These are phyloP conservation scores for Penicillium nordicum DNA, from an alignment of 2,329 filamentous ascomycete species.

Conservation along the genomic window DNA sequence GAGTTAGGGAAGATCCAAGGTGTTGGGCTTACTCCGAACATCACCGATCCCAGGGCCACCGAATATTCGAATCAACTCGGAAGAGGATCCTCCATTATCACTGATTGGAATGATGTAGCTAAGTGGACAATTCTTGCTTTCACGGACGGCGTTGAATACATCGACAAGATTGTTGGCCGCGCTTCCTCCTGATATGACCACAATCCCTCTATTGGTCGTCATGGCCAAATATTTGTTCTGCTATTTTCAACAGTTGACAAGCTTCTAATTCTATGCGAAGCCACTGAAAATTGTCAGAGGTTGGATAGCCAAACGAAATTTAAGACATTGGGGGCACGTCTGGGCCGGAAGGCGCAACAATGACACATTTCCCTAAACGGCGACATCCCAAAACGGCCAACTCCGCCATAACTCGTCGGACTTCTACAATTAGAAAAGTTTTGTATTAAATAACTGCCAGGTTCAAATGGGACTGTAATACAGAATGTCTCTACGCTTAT, in stretches of 20 bases:
- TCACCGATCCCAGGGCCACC: slow-evolving; percentile 85
- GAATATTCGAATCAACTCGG: slow-evolving; percentile 89
- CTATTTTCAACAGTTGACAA: not conserved
- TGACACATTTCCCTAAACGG: not conserved
- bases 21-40: slow-evolving; percentile 59
- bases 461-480: not conserved
- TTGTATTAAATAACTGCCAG: too few species aligned
- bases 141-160: slow-evolving; percentile 67
- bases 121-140: slow-evolving; percentile 64
- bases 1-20: not conserved
- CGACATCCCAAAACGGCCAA: not conserved
- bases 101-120: slow-evolving; percentile 92
- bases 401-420: not conserved
- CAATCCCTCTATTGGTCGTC: slow-evolving; percentile 55
- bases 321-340: not conserved
- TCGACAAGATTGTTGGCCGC: slow-evolving; percentile 94
- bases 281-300: too few species aligned
- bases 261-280: not conserved
- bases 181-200: slow-evolving; percentile 87
- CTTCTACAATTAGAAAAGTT: too few species aligned
- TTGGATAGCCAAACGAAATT: not conserved
- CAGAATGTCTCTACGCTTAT: not conserved
- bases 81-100: slow-evolving; percentile 92
- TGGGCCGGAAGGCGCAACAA: slow-evolving; percentile 5
- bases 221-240: not conserved